phyloP scores from a whole-genome alignment of 257 asterid species.

The Fraxinus quadrangulata region DNA sequence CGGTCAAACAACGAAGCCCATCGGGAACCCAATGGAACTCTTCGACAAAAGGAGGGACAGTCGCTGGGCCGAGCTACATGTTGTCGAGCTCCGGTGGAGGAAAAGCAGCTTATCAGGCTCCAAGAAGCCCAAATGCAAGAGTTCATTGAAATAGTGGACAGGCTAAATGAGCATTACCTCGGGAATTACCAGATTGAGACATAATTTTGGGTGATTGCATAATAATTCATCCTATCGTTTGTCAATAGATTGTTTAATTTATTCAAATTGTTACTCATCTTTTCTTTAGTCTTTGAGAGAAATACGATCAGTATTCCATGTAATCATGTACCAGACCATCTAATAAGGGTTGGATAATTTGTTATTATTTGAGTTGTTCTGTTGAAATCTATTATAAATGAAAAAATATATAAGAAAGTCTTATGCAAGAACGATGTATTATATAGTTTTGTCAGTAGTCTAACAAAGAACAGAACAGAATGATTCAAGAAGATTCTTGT shows the following conservation, averaged over 20 bases:
- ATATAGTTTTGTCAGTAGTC: neutral
- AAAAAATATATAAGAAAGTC: neutral
- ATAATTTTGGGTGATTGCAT: constrained; percentile 41
- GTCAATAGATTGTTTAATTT: constrained; percentile 23
- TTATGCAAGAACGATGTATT: no score
- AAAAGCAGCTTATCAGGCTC: constrained; percentile 44
- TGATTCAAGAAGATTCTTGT: no score
- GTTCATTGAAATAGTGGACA: constrained; percentile 33
- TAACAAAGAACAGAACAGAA: neutral
- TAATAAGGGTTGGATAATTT: constrained; percentile 16
- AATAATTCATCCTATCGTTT: constrained; percentile 21
- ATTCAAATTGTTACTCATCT: neutral
- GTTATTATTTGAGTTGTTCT: neutral
- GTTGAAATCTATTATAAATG: neutral
- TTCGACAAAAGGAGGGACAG: constrained; percentile 46
- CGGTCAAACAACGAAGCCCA: constrained; percentile 44
- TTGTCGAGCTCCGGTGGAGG: constrained; percentile 67
- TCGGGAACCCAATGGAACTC: constrained; percentile 52
- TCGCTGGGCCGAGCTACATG: constrained; percentile 42
- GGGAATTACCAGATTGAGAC: constrained; percentile 56
- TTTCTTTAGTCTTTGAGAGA: neutral
- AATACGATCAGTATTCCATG: neutral
- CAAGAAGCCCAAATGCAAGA: constrained; percentile 70
- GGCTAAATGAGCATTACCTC: constrained; percentile 54
- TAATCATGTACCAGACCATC: constrained; percentile 31